Base-by-base conservation (phyloP, 2,329 filamentous ascomycete species). In the Sporothrix brasiliensis region DNA sequence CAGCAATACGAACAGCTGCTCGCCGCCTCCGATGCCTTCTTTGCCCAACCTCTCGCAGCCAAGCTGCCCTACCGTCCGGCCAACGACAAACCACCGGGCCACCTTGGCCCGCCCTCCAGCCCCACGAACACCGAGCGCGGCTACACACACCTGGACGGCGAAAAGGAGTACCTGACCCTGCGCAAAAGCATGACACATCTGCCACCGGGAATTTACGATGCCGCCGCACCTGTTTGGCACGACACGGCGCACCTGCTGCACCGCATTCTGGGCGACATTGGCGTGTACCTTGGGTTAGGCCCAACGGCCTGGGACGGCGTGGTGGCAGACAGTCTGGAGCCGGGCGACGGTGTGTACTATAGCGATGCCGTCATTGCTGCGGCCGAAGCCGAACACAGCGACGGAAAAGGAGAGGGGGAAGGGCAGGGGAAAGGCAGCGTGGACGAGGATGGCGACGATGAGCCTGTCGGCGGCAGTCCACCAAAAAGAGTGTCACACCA, bases 161-260 rank as follows among this genome's bases (percentile, higher is more conserved):
- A 75, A 34, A 75, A 75, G 66, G 74, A 75, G 68, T 75, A 66
- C 53, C 54, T 75, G 41, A 75, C 74, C 1, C 66, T 75, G 14
- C 74, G 73, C 39, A 68, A 66, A 30, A 74, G 73, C 69, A 54
- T 74, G 60, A 69, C 70, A 1, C 69, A 74, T 27, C 65, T 75
- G 60, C 72, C 72, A 7, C 30, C 65, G 0, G 41, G n/a, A 21
- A 50, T 69, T 24, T 41, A 58, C 27, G 67, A 66, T 14, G 30
- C 44, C 0, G 72, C 72, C 16, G 50, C 61, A 0, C 60, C 68
- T 6, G 65, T 74, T 16, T 75, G 74, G 74, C 70, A 71, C 66
- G 73, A 74, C 66, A 71, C 71, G 2, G 74, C 74, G 27, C 72
- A 56, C 9, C 68, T 75, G 58, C 70, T 75, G 67, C 70, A 73